Evolutionary conservation across 2,329 filamentous ascomycete genomes (phyloP).

Genomic region (Colletotrichum caudatum): DNA sequence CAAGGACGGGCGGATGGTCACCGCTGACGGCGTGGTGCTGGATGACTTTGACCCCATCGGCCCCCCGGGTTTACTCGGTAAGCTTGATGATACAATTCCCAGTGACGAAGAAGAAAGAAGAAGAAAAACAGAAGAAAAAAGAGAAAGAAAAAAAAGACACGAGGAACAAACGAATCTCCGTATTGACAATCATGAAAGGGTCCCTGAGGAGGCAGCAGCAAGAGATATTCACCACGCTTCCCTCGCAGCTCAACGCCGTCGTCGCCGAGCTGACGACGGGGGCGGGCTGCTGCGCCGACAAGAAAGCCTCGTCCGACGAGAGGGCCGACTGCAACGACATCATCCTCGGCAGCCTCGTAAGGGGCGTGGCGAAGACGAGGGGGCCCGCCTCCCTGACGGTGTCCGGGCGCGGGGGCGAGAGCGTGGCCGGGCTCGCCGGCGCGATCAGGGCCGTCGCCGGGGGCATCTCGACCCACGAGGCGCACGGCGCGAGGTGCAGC

Average conservation of each 20-base stretch:
- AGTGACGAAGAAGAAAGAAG: too few species aligned
- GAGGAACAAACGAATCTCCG: background rate
- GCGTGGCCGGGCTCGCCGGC: background rate
- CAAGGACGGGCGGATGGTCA: constrained; percentile 2
- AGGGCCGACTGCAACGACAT: constrained; percentile 20
- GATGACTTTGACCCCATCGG: constrained; percentile 16
- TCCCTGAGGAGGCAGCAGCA: constrained; percentile 8
- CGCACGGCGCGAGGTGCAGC: background rate
- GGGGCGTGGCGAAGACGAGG: background rate
- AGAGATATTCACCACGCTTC: constrained; percentile 5
- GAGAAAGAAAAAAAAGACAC: too few species aligned
- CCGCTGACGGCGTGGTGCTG: constrained; percentile 1
- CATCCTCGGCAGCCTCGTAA: constrained; percentile 15
- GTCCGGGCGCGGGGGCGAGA: background rate
- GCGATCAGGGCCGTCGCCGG: background rate
- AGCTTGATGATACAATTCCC: background rate
- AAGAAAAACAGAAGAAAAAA: too few species aligned
- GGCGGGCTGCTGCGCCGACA: constrained; percentile 5
- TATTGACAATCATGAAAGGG: background rate
- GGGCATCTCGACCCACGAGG: background rate
- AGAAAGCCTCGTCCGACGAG: background rate
- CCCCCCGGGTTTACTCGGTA: constrained; percentile 19
- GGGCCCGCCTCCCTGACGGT: background rate
- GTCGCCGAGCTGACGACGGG: background rate
- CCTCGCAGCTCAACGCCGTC: constrained; percentile 8